Base-by-base conservation (phyloP, 2,329 filamentous ascomycete genomes). In the Alternaria triticimaculans region DNA sequence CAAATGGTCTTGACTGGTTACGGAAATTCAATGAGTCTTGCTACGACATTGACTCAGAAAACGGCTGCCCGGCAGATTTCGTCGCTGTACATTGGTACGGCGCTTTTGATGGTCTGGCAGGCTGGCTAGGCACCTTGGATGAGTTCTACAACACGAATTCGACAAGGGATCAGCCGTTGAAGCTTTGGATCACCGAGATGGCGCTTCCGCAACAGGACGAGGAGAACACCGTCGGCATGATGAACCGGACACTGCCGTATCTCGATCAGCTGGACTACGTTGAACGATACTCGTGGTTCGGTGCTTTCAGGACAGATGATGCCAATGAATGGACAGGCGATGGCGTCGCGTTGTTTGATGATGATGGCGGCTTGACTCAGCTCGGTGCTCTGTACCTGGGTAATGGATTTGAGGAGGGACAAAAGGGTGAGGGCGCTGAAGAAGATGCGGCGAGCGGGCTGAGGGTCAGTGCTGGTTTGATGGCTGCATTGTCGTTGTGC, bases 121-220 rank as follows among this genome's bases (percentile, higher is more conserved):
- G 85, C 61, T 89, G 91, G 71, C 83, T 93, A 54, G 89, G 89
- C 5, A 85, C 89, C 62, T 84, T 89, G 53, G 81, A 85, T 49
- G 85, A 84, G 26, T 83, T 82, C 21, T 85, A 84, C 67, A 79
- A 79, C 41, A 70, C 66, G 28, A 82, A 89, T 84, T 77, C 78
- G 70, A 84, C 87, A 2, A 75, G 76, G 70, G 83, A 86, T 7
- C 20, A 60, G 6, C 66, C 67, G 4, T 30, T 79, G 43, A 77
- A 71, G 65, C 87, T 94, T 62, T 96, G 92, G 92, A 83, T 95
- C 9, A 96, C 92, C 21, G 92, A 96, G 78, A 92, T 91, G 79
- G 92, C 90, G 49, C 84, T 87, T 43, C 79, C 83, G 59, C 81
- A 90, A 64, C 83, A 87, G 66, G 82, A 86, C 41, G 84, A 91